A percentile compares a stretch with the other conserved stretches of the same genome.
phyloP scores from a whole-genome alignment of 345 rosid species.

The Salix udensis region DNA sequence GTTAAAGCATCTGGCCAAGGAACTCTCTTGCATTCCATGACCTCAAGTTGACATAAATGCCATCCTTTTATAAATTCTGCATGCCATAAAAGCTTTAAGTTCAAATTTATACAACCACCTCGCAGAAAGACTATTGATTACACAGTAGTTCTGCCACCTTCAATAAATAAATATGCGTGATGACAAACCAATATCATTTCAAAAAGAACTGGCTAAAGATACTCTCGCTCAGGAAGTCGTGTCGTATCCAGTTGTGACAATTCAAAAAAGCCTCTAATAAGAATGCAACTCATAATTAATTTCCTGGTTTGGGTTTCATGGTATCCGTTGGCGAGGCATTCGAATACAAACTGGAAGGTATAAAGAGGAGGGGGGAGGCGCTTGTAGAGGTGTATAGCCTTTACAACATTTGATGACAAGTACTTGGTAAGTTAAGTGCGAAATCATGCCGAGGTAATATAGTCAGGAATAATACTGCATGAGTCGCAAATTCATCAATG shows the following conservation, averaged over 20 bases:
- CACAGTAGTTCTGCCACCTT: neutral
- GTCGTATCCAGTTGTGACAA: neutral
- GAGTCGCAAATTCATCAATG: neutral
- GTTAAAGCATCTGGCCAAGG: slow-evolving; percentile 64
- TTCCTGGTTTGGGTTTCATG: too few species aligned
- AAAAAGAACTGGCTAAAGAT: neutral
- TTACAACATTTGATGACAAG: neutral
- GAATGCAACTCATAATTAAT: neutral
- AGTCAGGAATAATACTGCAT: neutral
- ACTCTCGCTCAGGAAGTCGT: neutral
- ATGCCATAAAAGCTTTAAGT: slow-evolving; percentile 3
- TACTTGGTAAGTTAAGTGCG: neutral
- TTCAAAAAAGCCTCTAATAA: neutral
- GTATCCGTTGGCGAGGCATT: too few species aligned
- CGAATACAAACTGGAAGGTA: neutral
- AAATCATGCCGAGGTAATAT: too few species aligned
- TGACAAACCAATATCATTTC: neutral
- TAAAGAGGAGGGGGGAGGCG: neutral
- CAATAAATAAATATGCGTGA: neutral
- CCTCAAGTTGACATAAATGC: slow-evolving; percentile 83
- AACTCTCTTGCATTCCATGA: slow-evolving; percentile 71
- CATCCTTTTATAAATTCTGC: slow-evolving; percentile 68
- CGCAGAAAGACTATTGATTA: neutral
- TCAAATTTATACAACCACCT: slow-evolving; percentile 5
- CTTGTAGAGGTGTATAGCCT: neutral